These are phyloP conservation scores for Alternaria rosae DNA, from an alignment of 2,329 filamentous ascomycete species.

Conservation along the genomic window DNA sequence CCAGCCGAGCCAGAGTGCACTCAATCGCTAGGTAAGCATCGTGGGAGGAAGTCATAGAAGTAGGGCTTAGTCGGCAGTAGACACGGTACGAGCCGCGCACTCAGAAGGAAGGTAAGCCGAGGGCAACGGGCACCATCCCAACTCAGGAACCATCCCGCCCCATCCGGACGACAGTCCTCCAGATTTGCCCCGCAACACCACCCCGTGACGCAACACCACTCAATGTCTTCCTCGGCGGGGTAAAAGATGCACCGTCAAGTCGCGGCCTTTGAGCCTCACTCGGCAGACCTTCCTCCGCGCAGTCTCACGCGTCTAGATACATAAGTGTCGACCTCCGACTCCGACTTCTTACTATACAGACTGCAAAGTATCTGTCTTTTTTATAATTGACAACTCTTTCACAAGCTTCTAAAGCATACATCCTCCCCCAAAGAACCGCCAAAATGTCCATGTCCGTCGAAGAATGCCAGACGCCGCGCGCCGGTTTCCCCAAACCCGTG, in stretches of 20 bases:
- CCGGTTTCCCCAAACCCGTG: constrained; percentile 36
- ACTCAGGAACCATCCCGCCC: constrained; percentile 6
- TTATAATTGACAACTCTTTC: not conserved
- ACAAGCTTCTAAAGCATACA: not conserved
- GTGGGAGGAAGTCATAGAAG: not conserved
- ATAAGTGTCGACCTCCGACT: not conserved
- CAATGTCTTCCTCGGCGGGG: constrained; percentile 5
- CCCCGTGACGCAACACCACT: constrained; percentile 21
- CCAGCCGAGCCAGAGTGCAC: not conserved
- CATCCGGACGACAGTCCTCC: constrained; percentile 30
- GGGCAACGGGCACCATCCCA: constrained; percentile 5
- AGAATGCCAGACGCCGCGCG: constrained; percentile 34
- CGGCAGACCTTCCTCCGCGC: not conserved
- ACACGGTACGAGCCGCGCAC: not conserved
- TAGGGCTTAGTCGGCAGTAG: not conserved
- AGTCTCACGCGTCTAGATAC: not conserved
- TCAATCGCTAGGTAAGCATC: not conserved
- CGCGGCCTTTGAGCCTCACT: not conserved
- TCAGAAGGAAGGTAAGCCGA: constrained; percentile 25
- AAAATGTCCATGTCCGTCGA: constrained; percentile 47
- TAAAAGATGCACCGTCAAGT: constrained; percentile 4
- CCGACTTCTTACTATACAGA: not conserved
- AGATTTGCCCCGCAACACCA: constrained; percentile 30
- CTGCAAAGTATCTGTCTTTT: not conserved
- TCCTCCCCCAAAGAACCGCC: constrained; percentile 5